Percentiles rank a stretch among this genome's conserved stretches.
Evolutionary conservation across 2,329 filamentous ascomycete genomes (phyloP).

Genomic region (Colletotrichum siamense): DNA sequence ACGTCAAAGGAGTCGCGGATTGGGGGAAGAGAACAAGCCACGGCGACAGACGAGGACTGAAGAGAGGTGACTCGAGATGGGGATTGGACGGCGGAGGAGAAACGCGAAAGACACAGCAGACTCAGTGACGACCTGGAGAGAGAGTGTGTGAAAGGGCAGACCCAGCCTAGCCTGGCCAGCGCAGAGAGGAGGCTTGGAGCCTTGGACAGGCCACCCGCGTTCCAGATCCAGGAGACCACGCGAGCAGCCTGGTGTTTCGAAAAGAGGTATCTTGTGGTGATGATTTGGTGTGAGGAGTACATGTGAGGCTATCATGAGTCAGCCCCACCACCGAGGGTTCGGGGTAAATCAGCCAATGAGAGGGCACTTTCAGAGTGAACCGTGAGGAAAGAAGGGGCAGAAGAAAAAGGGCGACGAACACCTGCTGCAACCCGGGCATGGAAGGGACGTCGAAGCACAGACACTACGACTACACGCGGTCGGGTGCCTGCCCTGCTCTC

Average conservation of each 20-base stretch:
- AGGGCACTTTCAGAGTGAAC: neutral
- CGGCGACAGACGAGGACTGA: neutral
- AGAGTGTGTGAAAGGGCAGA: neutral
- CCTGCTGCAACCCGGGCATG: neutral
- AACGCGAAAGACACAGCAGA: neutral
- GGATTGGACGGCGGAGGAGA: neutral
- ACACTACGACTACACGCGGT: neutral
- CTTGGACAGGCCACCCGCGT: neutral
- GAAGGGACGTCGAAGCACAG: neutral
- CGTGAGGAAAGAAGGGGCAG: neutral
- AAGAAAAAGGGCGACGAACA: neutral
- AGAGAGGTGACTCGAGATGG: neutral
- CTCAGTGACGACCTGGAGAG: neutral
- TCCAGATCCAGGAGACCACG: neutral
- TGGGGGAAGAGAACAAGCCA: neutral
- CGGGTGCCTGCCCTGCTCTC: neutral
- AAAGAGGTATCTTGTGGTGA: neutral
- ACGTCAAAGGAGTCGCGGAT: neutral
- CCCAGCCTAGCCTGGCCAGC: neutral
- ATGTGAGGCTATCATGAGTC: neutral
- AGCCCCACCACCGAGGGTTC: neutral
- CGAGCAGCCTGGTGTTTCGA: slow-evolving; percentile 6
- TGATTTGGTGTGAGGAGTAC: neutral
- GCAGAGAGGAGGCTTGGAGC: neutral
- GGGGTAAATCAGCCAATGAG: neutral